Evolutionary conservation across 768 basidiomycete species (phyloP), one percentile per base, ranked within the genome.

Genomic region (Pleurotus djamor): DNA sequence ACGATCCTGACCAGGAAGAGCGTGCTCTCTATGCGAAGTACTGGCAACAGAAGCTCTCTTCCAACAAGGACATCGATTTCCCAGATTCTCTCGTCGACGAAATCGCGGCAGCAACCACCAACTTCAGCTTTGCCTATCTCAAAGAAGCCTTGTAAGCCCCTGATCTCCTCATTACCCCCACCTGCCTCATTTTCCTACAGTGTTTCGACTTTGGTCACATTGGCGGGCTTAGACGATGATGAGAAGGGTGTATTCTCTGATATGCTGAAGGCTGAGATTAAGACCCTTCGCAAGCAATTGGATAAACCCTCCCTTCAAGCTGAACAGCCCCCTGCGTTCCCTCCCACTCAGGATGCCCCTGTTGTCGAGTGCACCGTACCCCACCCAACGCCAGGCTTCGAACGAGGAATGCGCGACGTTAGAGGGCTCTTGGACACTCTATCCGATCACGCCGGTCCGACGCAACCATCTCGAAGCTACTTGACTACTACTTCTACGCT

Each of bases 91-190:
- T 94, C 35, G 77, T 86, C 14, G 70, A 80, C 9, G 80, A 84
- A 62, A 74, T 91, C 32, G 90, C 87, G 4, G 72, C 78, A 8
- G 55, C 72, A 59, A 94, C 92, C 0, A 75, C 80, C 35, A 74
- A 77, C 34, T 94, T 94, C 75, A 91, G 88, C 64, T 94, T 94
- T 69, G 91, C 93, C 0, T 94, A 92, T 71, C 76, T 95, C 65
- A 94, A 96, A 69, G 93, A 94, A 71, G 91, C 85, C 2, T 94
- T 94, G 92, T 94, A 68, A 61, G 90, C 79, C 32, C 14, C 33
- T 38, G n/a, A n/a, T 57, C 16, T 41, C 28, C 34, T 16, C 38
- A 8, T 37, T 5, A n/a, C 58, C 21, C 14, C 61, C 43, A 57
- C 10, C 12, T 33, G 44, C 32, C 38, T 36, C 32, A 7, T 16